These are phyloP conservation scores for Coemansia sp. DNA, from an alignment of 192 early-diverging fungal genomes.

Conservation along the genomic window DNA sequence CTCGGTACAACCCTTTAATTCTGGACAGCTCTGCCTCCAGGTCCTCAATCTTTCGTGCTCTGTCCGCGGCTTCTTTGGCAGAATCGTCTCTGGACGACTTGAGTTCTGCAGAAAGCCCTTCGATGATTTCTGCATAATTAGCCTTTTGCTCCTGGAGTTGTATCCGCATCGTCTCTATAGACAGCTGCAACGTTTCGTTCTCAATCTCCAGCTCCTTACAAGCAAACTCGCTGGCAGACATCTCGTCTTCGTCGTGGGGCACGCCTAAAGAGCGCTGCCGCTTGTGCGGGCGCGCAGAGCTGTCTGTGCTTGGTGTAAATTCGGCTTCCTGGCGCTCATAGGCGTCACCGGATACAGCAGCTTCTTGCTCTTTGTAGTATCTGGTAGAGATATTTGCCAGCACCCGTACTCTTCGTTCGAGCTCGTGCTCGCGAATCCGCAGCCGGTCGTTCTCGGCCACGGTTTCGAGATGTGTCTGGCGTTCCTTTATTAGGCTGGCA, in stretches of 20 bases:
- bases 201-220: slow-evolving; percentile 49
- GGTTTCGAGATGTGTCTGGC: slow-evolving; percentile 43
- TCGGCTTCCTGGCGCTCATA: neutral
- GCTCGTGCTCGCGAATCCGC: slow-evolving; percentile 49
- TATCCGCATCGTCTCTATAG: slow-evolving; percentile 56
- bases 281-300: slow-evolving; percentile 29
- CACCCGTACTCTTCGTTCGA: slow-evolving; percentile 41
- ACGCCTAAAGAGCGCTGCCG: slow-evolving; percentile 23
- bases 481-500: slow-evolving; percentile 40
- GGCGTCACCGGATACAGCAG: neutral
- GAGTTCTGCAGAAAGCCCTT: slow-evolving; percentile 38
- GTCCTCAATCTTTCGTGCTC: slow-evolving; percentile 31
- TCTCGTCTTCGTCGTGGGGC: slow-evolving; percentile 12
- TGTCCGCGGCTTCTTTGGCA: slow-evolving; percentile 20
- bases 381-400: slow-evolving; percentile 34
- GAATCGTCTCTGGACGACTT: slow-evolving; percentile 35
- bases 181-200: slow-evolving; percentile 46
- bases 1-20: slow-evolving; percentile 46
- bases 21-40: slow-evolving; percentile 42
- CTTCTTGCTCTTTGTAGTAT: slow-evolving; percentile 41
- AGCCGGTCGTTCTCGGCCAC: slow-evolving; percentile 53
- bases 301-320: slow-evolving; percentile 14
- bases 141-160: slow-evolving; percentile 53
- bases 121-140: slow-evolving; percentile 52
- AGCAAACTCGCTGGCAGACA: slow-evolving; percentile 26